These are phyloP conservation scores for Rhodotorula mucilaginosa DNA, from an alignment of 1,284 basidiomycete genomes.

Conservation along the genomic window DNA sequence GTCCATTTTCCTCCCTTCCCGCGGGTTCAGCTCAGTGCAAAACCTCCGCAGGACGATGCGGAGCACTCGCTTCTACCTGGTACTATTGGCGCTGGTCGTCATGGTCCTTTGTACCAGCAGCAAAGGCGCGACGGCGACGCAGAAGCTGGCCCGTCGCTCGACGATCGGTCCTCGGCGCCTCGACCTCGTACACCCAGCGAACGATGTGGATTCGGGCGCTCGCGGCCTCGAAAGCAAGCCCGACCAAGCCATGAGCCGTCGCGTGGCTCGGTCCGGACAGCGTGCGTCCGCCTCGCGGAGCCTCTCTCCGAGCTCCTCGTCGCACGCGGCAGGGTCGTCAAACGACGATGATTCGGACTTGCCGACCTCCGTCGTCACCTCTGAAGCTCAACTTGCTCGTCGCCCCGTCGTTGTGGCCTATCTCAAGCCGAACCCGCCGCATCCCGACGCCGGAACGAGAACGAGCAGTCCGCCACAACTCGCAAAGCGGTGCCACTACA, in stretches of 20 bases:
- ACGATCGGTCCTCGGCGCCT: neutral
- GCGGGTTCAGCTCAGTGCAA: neutral
- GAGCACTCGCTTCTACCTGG: neutral
- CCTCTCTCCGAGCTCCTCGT: neutral
- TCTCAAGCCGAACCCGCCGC: neutral
- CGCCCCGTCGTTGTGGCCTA: too few relatives aligned
- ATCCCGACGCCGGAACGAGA: neutral
- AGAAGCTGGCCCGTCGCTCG: neutral
- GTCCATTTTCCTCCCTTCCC: neutral
- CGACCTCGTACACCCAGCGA: neutral
- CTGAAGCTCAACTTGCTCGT: too few relatives aligned
- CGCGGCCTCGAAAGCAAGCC: neutral
- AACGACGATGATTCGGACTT: too few relatives aligned
- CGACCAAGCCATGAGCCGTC: too few relatives aligned
- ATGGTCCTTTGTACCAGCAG: neutral
- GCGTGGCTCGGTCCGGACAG: too few relatives aligned
- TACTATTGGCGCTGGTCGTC: neutral
- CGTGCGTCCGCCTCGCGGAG: too few relatives aligned
- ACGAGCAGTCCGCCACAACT: neutral
- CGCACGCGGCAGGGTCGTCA: neutral
- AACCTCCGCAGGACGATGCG: neutral
- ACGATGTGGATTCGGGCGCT: neutral
- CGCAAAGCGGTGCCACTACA: constrained; percentile 8
- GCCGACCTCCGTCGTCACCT: too few relatives aligned
- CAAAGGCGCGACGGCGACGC: neutral